Evolutionary conservation across 2,329 filamentous ascomycete species (phyloP), one percentile per base, ranked within the genome.

Genomic region (Mycosphaerella sp.): DNA sequence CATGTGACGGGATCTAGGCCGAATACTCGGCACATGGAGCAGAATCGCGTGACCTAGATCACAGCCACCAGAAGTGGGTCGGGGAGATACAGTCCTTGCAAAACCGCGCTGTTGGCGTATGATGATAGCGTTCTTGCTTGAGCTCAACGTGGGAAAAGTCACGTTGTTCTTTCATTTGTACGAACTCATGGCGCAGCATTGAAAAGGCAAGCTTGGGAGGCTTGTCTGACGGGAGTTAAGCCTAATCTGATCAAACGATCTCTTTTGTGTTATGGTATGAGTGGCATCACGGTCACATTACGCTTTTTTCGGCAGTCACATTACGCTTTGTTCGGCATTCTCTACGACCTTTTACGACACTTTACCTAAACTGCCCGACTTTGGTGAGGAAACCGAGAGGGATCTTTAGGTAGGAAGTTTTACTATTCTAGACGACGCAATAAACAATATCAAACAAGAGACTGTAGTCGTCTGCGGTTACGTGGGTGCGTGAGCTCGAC

Each of bases 31-130:
- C 21, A 25, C 21, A 25, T 25, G 5, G 5, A n/a, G 13, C 10
- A n/a, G 6, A 34, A 10, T 34, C 7, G 30, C 30, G 10, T 34
- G 30, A 34, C 13, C 30, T 5, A 25, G 21, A 34, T n/a, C n/a
- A 34, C 13, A 44, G 6, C 14, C 21, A 44, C 14, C 25, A 9
- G 18, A 25, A 41, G 2, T 16, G 8, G 28, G 41, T 10, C 13
- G 37, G 48, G 48, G 34, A 44, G 54, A 36, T 43, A 47, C 46
- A 47, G 48, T 45, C 34, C 41, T 52, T 48, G 52, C 43, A 53
- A 54, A 54, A 56, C 40, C 54, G 58, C 56, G 58, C 53, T 56
- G 54, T 55, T n/a, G 58, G 58, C 52, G 44, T 48, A 35, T 41
- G 35, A 54, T 54, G 51, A 50, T 39, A 55, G 55, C 51, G 54